Evolutionary conservation across 2,329 filamentous ascomycete species (phyloP), one percentile per base, ranked within the genome.

Genomic region (Stemphylium vesicarium): DNA sequence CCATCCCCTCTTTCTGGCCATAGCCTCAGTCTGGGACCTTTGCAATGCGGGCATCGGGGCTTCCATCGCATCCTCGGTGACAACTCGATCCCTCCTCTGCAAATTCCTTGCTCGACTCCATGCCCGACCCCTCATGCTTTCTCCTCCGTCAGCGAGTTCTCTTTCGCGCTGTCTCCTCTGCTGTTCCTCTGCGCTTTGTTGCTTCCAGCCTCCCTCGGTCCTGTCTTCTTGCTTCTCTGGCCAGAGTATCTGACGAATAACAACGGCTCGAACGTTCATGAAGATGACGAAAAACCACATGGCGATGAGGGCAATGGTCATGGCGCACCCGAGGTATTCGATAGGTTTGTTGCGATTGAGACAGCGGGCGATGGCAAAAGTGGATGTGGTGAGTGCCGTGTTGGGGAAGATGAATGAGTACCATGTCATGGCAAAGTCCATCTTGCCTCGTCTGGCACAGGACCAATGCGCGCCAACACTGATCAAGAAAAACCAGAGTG

Each of bases 401-500:
- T 93, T 92, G 2, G 90, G 90, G 66, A 93, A 93, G 4, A 93
- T 82, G 73, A 93, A 94, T 3, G 86, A 90, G 75, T 88, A 95
- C 87, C 90, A 96, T 1, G 88, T 91, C 89, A 95, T 93, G 15
- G 89, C 88, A 67, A 93, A 95, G 4, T 86, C 82, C 79, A 92
- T 85, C 50, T 81, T 83, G 33, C 82, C 81, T 10, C 83, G 78
- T 0, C 81, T 78, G 16, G 87, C 79, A 45, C 88, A 87, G 26
- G 86, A 88, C 82, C 84, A 89, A 55, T 94, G 84, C 2, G 90
- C 90, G 2, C 89, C 88, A n/a, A 90, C 83, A 1, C 86, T 88
- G 10, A 95, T 87, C 53, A 94, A 79, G 74, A 94, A 94, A 78
- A 94, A 95, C 87, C 91, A 95, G 24, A 92, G 76, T 22, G 89